Base-by-base conservation (phyloP, 805 yeast genomes). In the Wickerhamiella sorbophila region DNA sequence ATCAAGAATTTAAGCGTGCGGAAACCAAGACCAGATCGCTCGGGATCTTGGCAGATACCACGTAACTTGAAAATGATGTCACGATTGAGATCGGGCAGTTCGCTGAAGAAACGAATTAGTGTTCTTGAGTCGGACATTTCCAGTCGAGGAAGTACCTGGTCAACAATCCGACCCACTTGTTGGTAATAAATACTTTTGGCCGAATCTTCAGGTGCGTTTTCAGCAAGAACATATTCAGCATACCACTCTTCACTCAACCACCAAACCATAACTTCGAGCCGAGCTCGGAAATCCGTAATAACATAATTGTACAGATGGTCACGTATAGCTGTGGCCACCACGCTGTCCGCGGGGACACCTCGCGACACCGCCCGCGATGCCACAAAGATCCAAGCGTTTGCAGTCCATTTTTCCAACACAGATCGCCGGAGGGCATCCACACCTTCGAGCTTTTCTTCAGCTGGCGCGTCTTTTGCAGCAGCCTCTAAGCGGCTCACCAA, bases 241-340 rank as follows among this genome's bases (percentile, higher is more conserved):
- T 74, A 77, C 93, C 95, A 91, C 59, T 91, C 98, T 61, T 91
- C 98, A 53, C 81, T 87, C 42, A 91, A 63, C 99, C 99, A 91
- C 48, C 81, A 86, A 31, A 88, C 75, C 16, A 85, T 76, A 29
- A 79, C 61, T 44, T 83, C 93, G 10, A 87, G 69, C 29, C 88
- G 66, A 8, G 65, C 67, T 42, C 79, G 79, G 51, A 87, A 76
- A 54, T 81, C 83, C 9, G 70, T 77, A 52, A 83, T 66, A 42
- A 85, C 77, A 55, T 79, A 82, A 15, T 77, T 75, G 46, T 79
- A 78, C 9, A 91, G 62, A 18, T 84, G 73, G 18, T 71, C 74
- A 50, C 95, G 69, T 10, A 88, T 72, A 45, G 75, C 56, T 42
- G 75, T 57, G 74, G 67, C 36, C 16, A 44, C 46, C 22, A 38